phyloP scores from a whole-genome alignment of 768 basidiomycete genomes.

The Cystofilobasidium bisporidii region DNA sequence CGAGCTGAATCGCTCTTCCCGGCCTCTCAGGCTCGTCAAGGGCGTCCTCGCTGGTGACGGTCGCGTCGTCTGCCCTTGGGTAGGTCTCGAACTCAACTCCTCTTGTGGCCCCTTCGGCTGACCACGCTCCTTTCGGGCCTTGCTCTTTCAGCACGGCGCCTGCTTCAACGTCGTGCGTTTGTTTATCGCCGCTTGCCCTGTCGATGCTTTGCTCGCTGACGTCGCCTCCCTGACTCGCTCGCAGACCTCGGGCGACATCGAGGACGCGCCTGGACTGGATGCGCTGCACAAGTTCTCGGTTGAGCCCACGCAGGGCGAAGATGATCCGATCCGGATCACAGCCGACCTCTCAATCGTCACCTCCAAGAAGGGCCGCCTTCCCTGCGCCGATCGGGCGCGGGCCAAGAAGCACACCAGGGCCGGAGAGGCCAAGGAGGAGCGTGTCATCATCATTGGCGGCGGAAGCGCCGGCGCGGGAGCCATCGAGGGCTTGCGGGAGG shows the following conservation, averaged over 20 bases:
- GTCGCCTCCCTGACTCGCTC: no score
- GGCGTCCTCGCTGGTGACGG: constrained; percentile 7
- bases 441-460: constrained; percentile 76
- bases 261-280: constrained; percentile 79
- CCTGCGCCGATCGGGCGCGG: constrained; percentile 35
- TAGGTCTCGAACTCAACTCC: no score
- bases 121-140: not conserved
- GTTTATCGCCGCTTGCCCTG: no score
- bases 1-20: not conserved
- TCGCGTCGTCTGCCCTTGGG: constrained; percentile 4
- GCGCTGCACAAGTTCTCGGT: constrained; percentile 66
- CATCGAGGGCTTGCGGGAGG: constrained; percentile 73
- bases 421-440: constrained; percentile 45
- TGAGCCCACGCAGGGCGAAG: constrained; percentile 45
- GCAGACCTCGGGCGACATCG: constrained; percentile 40
- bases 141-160: constrained; percentile 12
- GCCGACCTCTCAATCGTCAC: constrained; percentile 58
- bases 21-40: constrained; percentile 1
- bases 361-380: constrained; percentile 56
- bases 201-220: no score
- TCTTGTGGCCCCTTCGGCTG: no score
- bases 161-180: constrained; percentile 7
- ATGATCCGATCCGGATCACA: constrained; percentile 66
- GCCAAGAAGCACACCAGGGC: constrained; percentile 47
- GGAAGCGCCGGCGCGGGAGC: constrained; percentile 68